Conservation (phyloP, 192 early-diverging fungal genomes). For the Kickxella alabastrina region DNA sequence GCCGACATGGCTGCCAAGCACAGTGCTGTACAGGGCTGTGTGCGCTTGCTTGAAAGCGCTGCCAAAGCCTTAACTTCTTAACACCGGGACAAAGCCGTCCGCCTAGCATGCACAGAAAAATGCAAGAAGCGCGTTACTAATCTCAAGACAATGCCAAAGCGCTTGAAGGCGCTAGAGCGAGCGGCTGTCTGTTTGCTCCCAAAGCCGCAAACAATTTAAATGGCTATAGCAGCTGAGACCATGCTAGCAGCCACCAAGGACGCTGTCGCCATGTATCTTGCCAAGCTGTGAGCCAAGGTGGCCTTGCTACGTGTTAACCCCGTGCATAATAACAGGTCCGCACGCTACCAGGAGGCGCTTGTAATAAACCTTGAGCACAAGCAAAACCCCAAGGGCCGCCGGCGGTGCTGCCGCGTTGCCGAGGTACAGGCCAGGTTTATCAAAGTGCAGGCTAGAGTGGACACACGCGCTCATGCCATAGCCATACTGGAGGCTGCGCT, state of each 20-base stretch:
- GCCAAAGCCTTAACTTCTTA: slow-evolving; percentile 9
- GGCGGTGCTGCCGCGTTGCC: slow-evolving; percentile 19
- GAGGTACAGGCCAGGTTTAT: slow-evolving; percentile 34
- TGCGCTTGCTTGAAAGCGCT: too few relatives aligned
- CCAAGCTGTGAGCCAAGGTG: slow-evolving; percentile 38
- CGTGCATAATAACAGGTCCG: slow-evolving; percentile 43
- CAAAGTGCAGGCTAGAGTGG: slow-evolving; percentile 23
- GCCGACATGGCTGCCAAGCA: too few relatives aligned
- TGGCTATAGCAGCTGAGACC: slow-evolving; percentile 38
- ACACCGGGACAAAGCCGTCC: slow-evolving; percentile 20
- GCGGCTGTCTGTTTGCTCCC: slow-evolving; percentile 9
- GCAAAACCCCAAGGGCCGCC: slow-evolving; percentile 43
- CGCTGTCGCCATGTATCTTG: slow-evolving; percentile 29
- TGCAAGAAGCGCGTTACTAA: slow-evolving; percentile 30
- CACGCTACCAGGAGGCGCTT: slow-evolving; percentile 24
- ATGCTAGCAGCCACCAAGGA: slow-evolving; percentile 34
- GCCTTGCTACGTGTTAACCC: slow-evolving; percentile 24
- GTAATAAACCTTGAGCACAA: slow-evolving; percentile 44
- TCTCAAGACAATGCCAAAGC: slow-evolving; percentile 21
- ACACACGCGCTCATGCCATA: slow-evolving; percentile 27
- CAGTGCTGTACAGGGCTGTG: too few relatives aligned
- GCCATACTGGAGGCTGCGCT: slow-evolving; percentile 26
- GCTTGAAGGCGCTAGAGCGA: slow-evolving; percentile 11
- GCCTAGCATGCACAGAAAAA: slow-evolving; percentile 18
- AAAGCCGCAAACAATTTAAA: slow-evolving; percentile 28